Conservation (phyloP, 78 protist genomes). For the Planoprotostelium fungivorum region DNA sequence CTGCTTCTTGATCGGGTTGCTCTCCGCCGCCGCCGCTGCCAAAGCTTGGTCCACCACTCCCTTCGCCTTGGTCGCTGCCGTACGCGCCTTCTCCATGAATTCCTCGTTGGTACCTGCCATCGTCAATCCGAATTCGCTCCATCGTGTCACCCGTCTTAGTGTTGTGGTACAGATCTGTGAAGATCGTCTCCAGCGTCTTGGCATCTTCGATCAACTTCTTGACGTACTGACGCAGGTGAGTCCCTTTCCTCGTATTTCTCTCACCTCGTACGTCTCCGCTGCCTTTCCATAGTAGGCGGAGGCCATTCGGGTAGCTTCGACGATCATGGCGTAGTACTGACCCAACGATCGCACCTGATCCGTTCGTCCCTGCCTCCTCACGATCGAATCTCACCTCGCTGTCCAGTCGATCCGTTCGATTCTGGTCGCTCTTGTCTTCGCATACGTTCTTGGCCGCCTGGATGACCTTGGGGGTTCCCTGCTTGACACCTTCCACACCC, state of each 20-base stretch:
- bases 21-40: background rate
- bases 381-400: background rate
- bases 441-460: background rate
- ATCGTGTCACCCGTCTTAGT: background rate
- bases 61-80: background rate
- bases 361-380: too few species aligned
- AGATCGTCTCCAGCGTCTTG: background rate
- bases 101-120: background rate
- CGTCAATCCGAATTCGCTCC: background rate
- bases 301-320: background rate
- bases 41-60: background rate
- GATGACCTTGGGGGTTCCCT: background rate
- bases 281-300: background rate
- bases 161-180: background rate
- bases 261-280: background rate
- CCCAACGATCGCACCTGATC: background rate
- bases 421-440: background rate
- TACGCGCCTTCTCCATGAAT: background rate
- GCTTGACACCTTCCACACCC: background rate
- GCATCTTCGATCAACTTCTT: background rate
- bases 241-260: too few species aligned
- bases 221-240: too few species aligned
- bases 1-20: background rate
- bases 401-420: background rate
- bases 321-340: background rate